Percentiles rank a stretch among this genome's conserved stretches.
Evolutionary conservation across 2,329 filamentous ascomycete genomes (phyloP).

Genomic region (Botrytis sinoallii): DNA sequence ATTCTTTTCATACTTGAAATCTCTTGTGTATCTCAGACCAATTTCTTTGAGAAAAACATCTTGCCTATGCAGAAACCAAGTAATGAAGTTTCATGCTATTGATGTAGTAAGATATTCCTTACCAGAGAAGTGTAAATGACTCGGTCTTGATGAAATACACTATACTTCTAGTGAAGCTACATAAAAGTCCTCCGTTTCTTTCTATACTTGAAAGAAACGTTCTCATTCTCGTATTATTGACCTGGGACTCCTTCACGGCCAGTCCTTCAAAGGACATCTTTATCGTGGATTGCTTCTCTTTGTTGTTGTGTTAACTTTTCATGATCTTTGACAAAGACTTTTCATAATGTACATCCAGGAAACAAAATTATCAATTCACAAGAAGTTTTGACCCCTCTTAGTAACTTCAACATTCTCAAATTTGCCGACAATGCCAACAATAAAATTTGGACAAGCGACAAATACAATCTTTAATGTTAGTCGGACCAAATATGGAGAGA

Average conservation of each 20-base stretch:
- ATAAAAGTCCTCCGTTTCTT: background rate
- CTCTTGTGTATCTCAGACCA: background rate
- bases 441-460: background rate
- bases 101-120: too few species aligned
- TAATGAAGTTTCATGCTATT: background rate
- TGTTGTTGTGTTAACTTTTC: background rate
- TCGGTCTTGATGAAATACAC: background rate
- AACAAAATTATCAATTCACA: background rate
- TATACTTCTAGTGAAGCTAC: background rate
- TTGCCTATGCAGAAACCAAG: background rate
- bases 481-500: background rate
- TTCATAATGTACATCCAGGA: background rate
- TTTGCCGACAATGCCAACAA: background rate
- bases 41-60: background rate
- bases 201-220: background rate
- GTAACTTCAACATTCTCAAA: background rate
- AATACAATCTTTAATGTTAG: constrained; percentile 3
- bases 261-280: background rate
- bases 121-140: background rate
- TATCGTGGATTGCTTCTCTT: background rate
- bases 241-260: background rate
- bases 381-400: background rate
- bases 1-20: background rate
- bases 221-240: background rate
- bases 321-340: background rate